Percentiles rank a stretch among this genome's conserved stretches.
Conservation (phyloP, 164 flowering plant genomes). For the Nymphaea colorata region DNA sequence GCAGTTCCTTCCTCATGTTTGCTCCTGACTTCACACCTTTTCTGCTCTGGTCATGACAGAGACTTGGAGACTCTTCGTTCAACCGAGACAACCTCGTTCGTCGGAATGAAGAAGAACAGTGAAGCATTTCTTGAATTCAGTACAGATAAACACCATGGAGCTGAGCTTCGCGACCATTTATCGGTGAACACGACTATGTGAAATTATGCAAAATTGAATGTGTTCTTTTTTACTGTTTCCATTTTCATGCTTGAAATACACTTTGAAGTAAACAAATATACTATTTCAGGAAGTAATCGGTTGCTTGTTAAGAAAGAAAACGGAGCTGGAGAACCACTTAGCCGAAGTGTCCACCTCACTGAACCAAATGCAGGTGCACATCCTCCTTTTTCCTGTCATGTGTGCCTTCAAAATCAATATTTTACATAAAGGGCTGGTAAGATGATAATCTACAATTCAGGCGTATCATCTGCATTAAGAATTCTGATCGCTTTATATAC, state of each 20-base stretch:
- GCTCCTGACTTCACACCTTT: background rate
- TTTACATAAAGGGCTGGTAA: too few species aligned
- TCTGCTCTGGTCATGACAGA: slow-evolving; percentile 8
- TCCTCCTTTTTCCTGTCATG: background rate
- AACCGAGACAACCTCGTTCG: background rate
- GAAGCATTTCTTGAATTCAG: background rate
- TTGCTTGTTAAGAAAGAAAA: slow-evolving; percentile 13
- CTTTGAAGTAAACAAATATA: too few species aligned
- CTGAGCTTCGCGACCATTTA: background rate
- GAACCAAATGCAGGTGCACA: slow-evolving; percentile 15
- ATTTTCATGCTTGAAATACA: too few species aligned
- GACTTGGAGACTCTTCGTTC: slow-evolving; percentile 19
- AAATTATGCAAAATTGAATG: background rate
- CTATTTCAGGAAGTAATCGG: background rate
- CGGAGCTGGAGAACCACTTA: slow-evolving; percentile 10
- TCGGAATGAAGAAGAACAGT: background rate
- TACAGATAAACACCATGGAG: background rate
- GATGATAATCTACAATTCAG: too few species aligned
- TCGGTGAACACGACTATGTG: background rate
- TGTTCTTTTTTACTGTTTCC: too few species aligned
- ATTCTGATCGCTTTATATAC: too few species aligned
- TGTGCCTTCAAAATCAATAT: background rate
- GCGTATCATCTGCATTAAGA: too few species aligned
- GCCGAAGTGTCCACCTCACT: slow-evolving; percentile 8
- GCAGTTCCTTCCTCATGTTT: background rate